Evolutionary conservation across 305 asterid species (phyloP), one percentile per base, ranked within the genome.

Genomic region (Fraxinus sp.): DNA sequence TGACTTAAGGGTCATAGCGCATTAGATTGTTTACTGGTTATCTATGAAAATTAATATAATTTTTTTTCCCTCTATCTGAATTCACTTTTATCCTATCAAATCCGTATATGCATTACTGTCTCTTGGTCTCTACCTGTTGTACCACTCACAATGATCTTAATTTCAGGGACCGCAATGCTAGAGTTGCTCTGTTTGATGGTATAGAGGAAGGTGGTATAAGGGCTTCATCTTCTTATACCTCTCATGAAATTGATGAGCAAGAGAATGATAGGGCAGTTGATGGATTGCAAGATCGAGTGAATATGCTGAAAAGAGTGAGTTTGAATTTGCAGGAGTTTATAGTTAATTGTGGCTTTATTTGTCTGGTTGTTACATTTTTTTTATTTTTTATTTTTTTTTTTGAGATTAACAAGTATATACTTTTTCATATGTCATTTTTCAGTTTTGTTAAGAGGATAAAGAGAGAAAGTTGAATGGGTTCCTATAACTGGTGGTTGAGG

Each of bases 131-230:
- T 7, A 14, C 43, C 75, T 68, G 37, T 24, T 49, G 33, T 77
- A 30, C 1, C 2, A 7, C 28, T 72, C 30, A 55, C 79, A 18
- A 80, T 18, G 75, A 79, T 81, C n/a, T 68, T 77, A 85, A 24
- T 76, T 75, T 59, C 86, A 96, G 98, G 96, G 98, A 96, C 57
- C 96, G 97, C 72, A 89, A 86, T 80, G 83, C 88, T 75, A 93
- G 99, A 88, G 81, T 85, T 84, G 97, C 99, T 70, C 94, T 96
- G 22, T 94, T 96, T 85, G 98, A 96, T 87, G 98, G 97, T 14
- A 96, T 96, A 77, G 99, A 96, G 90, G 99, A 96, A 87, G 99
- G 98, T 81, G 98, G 99, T 36, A 92, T 94, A 77, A 89, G 97
- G 87, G 97, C 97, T 84, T 88, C 98, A 0, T 90, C 95, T 0